These are phyloP conservation scores for Anthracocystis panici-leucophaei DNA, from an alignment of 1,284 basidiomycete species.

Conservation along the genomic window DNA sequence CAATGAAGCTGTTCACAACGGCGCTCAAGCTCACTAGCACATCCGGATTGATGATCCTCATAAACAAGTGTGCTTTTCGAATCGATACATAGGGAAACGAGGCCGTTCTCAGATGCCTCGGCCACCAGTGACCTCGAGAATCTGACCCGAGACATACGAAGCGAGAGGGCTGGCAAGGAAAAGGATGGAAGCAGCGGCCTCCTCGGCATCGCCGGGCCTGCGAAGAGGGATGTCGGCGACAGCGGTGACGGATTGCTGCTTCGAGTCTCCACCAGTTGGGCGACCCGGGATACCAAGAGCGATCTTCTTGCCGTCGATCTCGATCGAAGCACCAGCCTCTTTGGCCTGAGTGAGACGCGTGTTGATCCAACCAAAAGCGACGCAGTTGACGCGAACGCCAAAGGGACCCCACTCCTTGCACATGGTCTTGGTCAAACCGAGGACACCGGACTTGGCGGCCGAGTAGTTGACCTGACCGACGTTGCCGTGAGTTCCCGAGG, in stretches of 20 bases:
- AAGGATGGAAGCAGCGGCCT: slow-evolving; percentile 76
- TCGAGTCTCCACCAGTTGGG: slow-evolving; percentile 76
- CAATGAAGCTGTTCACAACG: neutral
- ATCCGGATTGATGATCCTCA: neutral
- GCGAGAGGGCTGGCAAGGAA: slow-evolving; percentile 78
- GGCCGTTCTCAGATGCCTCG: slow-evolving; percentile 48
- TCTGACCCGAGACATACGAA: slow-evolving; percentile 84
- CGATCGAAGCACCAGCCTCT: slow-evolving; percentile 80
- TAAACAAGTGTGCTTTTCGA: neutral
- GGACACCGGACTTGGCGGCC: slow-evolving; percentile 57
- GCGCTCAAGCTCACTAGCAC: neutral
- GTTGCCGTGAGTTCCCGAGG: slow-evolving; percentile 62
- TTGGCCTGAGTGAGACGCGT: slow-evolving; percentile 79
- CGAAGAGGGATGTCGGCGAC: slow-evolving; percentile 78
- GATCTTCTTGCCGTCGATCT: slow-evolving; percentile 85
- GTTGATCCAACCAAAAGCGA: slow-evolving; percentile 82
- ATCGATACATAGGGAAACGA: neutral
- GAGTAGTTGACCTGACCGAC: slow-evolving; percentile 85
- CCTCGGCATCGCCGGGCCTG: slow-evolving; percentile 80
- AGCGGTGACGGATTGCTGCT: slow-evolving; percentile 70
- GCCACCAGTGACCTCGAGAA: slow-evolving; percentile 72
- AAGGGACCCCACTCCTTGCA: slow-evolving; percentile 88
- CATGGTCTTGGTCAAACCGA: slow-evolving; percentile 83
- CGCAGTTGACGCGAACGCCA: slow-evolving; percentile 79
- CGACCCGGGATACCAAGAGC: slow-evolving; percentile 75